These are phyloP conservation scores for Hymenoscyphus infarciens DNA, from an alignment of 2,329 filamentous ascomycete genomes.

Conservation along the genomic window DNA sequence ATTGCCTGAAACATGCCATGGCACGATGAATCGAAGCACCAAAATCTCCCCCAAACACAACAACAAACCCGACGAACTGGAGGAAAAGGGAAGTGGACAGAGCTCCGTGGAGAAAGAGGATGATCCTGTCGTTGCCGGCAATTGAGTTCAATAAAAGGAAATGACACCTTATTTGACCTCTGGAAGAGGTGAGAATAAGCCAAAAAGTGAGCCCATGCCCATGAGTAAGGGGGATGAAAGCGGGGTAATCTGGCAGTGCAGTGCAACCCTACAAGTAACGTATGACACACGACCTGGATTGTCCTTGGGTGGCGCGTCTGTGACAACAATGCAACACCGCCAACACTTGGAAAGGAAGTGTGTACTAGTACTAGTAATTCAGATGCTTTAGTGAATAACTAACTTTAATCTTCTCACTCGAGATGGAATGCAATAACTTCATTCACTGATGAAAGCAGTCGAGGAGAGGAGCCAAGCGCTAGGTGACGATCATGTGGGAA, in stretches of 20 bases:
- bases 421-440: background rate
- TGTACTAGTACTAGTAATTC: background rate
- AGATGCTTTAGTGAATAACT: background rate
- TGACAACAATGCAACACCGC: background rate
- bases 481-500: background rate
- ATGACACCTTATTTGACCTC: background rate
- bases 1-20: too few species aligned
- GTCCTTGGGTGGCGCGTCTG: background rate
- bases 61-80: background rate
- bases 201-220: background rate
- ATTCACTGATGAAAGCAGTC: background rate
- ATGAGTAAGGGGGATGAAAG: background rate
- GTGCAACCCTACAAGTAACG: background rate
- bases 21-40: too few species aligned
- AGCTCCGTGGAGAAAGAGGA: background rate
- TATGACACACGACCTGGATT: background rate
- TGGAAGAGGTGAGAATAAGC: background rate
- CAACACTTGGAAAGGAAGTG: background rate
- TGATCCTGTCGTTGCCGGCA: background rate
- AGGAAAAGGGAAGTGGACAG: background rate
- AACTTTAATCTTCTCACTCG: background rate
- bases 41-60: too few species aligned
- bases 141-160: background rate
- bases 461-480: background rate
- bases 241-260: constrained; percentile 3